These are phyloP conservation scores for Biscogniauxia mediterranea DNA, from an alignment of 2,329 filamentous ascomycete species.

Conservation along the genomic window DNA sequence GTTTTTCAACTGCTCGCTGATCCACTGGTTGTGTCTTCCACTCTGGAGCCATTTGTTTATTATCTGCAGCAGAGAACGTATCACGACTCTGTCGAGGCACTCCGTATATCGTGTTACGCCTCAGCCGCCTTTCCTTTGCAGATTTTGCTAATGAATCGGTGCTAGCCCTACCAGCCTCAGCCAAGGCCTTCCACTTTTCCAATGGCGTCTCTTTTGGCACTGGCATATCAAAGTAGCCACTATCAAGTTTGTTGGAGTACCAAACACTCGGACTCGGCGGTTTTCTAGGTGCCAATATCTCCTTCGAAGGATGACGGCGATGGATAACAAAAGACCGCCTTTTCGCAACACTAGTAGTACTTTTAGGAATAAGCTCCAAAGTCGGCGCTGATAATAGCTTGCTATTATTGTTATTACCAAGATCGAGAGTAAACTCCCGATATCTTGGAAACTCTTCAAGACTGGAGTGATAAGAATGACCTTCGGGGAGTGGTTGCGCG, in stretches of 20 bases:
- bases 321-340: not conserved
- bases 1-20: slow-evolving; percentile 10
- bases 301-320: not conserved
- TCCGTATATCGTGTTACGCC: slow-evolving; percentile 13
- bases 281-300: slow-evolving; percentile 1
- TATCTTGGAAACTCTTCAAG: not conserved
- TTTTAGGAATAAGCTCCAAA: not conserved
- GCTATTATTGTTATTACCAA: not conserved
- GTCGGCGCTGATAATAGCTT: not conserved
- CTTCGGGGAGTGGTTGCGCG: not conserved
- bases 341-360: not conserved
- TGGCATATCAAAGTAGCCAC: not conserved
- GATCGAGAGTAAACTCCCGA: not conserved
- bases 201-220: slow-evolving; percentile 3
- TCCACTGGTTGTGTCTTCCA: slow-evolving; percentile 18
- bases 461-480: not conserved
- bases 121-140: slow-evolving; percentile 25
- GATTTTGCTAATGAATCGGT: slow-evolving; percentile 23
- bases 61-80: slow-evolving; percentile 1
- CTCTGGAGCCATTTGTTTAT: slow-evolving; percentile 14
- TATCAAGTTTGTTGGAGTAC: slow-evolving; percentile 1
- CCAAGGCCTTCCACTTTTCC: slow-evolving; percentile 21
- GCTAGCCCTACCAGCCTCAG: slow-evolving; percentile 23
- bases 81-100: slow-evolving; percentile 16
- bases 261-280: slow-evolving; percentile 5